These are phyloP conservation scores for Penicillium odoratum DNA, from an alignment of 495 filamentous ascomycete species.

Conservation along the genomic window DNA sequence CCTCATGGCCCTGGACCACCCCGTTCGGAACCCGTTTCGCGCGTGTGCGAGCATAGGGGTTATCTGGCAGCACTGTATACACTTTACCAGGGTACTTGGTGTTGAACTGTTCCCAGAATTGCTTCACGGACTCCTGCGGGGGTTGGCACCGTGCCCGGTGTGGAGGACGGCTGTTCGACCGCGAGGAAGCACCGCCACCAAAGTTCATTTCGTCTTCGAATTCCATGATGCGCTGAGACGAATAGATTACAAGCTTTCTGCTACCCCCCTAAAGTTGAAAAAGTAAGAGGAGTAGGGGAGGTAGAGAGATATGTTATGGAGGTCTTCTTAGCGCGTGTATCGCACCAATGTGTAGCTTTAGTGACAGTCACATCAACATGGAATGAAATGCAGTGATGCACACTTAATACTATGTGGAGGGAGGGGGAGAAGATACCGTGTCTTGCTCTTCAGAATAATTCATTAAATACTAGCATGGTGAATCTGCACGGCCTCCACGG, in stretches of 20 bases:
- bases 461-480: neutral
- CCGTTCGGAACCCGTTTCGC: constrained; percentile 55
- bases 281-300: neutral
- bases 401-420: neutral
- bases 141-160: constrained; percentile 54
- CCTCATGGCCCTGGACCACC: constrained; percentile 53
- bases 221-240: constrained; percentile 25
- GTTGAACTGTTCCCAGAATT: constrained; percentile 79
- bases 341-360: neutral
- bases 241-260: too few relatives aligned
- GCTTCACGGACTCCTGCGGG: constrained; percentile 70
- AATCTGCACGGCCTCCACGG: constrained; percentile 13
- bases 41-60: constrained; percentile 65
- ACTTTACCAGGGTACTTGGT: constrained; percentile 61
- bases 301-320: neutral
- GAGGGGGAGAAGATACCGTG: neutral
- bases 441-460: neutral
- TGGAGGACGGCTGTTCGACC: constrained; percentile 38
- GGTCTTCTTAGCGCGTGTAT: neutral
- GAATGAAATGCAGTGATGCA: neutral
- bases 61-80: constrained; percentile 71
- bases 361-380: neutral
- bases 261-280: neutral
- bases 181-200: constrained; percentile 32
- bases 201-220: constrained; percentile 36